Percentiles rank a stretch among this genome's conserved stretches.
phyloP scores from a whole-genome alignment of 495 filamentous ascomycete species.

The Aspergillus bridgeri region DNA sequence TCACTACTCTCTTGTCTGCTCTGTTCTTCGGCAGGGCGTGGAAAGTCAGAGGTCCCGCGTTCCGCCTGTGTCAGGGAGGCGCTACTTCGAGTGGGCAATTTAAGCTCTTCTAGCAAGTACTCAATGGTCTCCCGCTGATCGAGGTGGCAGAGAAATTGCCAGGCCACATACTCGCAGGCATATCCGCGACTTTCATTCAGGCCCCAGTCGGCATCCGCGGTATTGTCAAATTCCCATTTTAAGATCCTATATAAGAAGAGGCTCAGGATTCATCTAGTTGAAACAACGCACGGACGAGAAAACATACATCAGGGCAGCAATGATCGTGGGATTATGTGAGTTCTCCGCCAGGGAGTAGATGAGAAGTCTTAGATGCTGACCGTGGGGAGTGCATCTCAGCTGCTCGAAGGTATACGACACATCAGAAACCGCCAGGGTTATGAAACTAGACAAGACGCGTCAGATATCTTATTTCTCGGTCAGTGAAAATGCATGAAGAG shows the following conservation, averaged over 20 bases:
- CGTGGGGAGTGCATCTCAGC: slow-evolving; percentile 62
- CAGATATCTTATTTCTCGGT: neutral
- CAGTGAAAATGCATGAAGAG: neutral
- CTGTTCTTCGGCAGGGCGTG: slow-evolving; percentile 5
- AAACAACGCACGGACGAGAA: neutral
- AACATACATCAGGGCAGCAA: slow-evolving; percentile 74
- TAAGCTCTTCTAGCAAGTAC: slow-evolving; percentile 78
- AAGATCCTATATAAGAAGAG: slow-evolving; percentile 53
- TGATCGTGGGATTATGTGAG: slow-evolving; percentile 68
- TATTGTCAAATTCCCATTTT: slow-evolving; percentile 69
- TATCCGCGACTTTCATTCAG: slow-evolving; percentile 72
- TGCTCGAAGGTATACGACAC: slow-evolving; percentile 76
- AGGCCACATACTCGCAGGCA: slow-evolving; percentile 90
- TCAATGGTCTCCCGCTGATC: slow-evolving; percentile 79
- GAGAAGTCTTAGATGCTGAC: slow-evolving; percentile 60
- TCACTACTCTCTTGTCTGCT: slow-evolving; percentile 16
- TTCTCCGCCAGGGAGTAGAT: slow-evolving; percentile 61
- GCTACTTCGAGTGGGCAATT: slow-evolving; percentile 15
- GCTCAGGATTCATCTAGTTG: neutral
- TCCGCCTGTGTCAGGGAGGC: slow-evolving; percentile 25
- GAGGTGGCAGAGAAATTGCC: slow-evolving; percentile 77
- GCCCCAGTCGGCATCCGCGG: slow-evolving; percentile 62
- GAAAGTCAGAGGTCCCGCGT: slow-evolving; percentile 19
- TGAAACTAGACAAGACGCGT: slow-evolving; percentile 47
- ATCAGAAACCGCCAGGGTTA: slow-evolving; percentile 59